Base-by-base conservation (phyloP, 1,284 basidiomycete species). In the Sanguinoderma infundibulare region DNA sequence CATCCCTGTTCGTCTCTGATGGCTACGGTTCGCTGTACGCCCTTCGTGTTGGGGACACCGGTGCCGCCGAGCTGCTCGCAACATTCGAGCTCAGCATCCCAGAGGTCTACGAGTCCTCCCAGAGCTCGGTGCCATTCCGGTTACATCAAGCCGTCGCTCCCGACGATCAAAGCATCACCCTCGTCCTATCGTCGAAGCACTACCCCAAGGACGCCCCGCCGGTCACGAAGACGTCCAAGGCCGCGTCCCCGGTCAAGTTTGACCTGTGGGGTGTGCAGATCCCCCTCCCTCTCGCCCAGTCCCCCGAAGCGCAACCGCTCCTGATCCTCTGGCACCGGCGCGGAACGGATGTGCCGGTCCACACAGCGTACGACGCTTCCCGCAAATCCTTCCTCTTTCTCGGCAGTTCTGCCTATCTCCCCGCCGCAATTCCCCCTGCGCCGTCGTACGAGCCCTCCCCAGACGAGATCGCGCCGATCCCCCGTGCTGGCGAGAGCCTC, bases 1-100 rank as follows among this genome's bases (percentile, higher is more conserved):
- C 76, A 0, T 75, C 78, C 4, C 83, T 87, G 68, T 79, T 90
- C 36, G 81, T 92, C 44, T 83, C 91, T 3, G 90, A 95, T 66
- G 95, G 95, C 8, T 77, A 80, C 57, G 93, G 93, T 7, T 73
- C 79, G 14, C 73, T 96, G 30, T 90, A 92, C 70, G 78, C 91
- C 24, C 76, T 87, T 59, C 77, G 76, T 64, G 65, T 79, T 55
- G 71, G 71, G 36, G 72, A 72, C 56, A 59, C 69, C n/a, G 77
- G 74, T 3, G 55, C 75, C 5, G 82, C 83, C n/a, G 70, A 76
- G 3, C 74, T 85, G 20, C 71, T 87, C 8, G 88, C 84, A 9
- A 76, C 77, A 22, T 91, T 86, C 70, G 83, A 85, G 49, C 75
- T 89, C 17, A 59, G 64, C 55, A 77, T 69, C 61, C 76, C 60